These are phyloP conservation scores for Zoysia japonica DNA, from an alignment of 176 grass and related monocot species.

Conservation along the genomic window DNA sequence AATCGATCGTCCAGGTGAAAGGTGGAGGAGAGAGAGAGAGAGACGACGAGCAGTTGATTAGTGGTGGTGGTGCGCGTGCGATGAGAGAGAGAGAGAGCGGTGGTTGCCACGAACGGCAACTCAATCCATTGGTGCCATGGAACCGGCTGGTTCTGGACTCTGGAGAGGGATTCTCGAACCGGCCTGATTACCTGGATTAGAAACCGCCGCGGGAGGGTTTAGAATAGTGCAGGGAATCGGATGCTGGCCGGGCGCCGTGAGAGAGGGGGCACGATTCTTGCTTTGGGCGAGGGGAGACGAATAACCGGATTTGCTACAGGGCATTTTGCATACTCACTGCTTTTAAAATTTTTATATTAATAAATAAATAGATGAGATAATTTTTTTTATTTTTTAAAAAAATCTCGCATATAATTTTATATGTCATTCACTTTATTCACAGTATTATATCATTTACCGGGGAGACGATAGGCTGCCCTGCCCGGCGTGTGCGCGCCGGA, in stretches of 20 bases:
- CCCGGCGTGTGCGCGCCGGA: too few relatives aligned
- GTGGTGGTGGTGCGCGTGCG: not conserved
- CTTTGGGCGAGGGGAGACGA: conserved; percentile 3
- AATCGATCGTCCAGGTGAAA: not conserved
- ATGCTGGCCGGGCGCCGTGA: conserved; percentile 18
- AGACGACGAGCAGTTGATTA: not conserved
- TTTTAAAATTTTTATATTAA: too few relatives aligned
- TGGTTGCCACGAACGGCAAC: conserved; percentile 5
- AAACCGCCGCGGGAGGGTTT: not conserved
- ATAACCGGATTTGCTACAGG: too few relatives aligned
- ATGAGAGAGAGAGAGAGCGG: not conserved
- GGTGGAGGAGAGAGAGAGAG: not conserved
- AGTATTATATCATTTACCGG: too few relatives aligned
- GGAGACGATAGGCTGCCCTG: too few relatives aligned
- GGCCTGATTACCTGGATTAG: not conserved
- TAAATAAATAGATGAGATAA: too few relatives aligned
- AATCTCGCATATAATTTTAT: too few relatives aligned
- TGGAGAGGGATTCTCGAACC: not conserved
- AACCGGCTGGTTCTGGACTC: not conserved
- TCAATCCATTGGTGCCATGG: conserved; percentile 22
- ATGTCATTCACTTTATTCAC: too few relatives aligned
- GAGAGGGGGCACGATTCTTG: conserved; percentile 26
- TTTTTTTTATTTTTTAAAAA: too few relatives aligned
- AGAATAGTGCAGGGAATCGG: conserved; percentile 30
- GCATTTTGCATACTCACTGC: too few relatives aligned